Evolutionary conservation across 306 rosid genomes (phyloP).

Genomic region (Sicyos edulis): DNA sequence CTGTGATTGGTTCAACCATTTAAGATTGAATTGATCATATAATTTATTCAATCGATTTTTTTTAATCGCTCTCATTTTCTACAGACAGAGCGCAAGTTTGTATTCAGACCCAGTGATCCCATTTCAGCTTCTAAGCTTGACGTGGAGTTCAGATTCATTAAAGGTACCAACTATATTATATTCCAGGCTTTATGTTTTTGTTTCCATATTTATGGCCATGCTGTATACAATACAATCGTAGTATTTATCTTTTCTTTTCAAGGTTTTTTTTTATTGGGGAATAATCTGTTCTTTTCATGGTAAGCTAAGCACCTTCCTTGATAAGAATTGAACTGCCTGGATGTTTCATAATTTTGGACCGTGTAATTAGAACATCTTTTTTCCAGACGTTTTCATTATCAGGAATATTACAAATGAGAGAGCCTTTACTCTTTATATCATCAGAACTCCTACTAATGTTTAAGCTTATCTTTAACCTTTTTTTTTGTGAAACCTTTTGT

Average conservation of each 20-base stretch:
- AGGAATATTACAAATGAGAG: neutral
- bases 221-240: neutral
- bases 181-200: neutral
- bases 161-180: conserved; percentile 33
- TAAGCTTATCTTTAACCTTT: neutral
- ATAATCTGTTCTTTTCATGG: neutral
- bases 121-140: conserved; percentile 51
- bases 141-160: conserved; percentile 49
- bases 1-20: neutral
- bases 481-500: neutral
- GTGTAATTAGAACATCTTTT: neutral
- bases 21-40: neutral
- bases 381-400: neutral
- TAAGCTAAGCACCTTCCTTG: neutral
- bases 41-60: conserved; percentile 7
- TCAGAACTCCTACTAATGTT: neutral
- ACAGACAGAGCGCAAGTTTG: conserved; percentile 53
- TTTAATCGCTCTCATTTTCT: conserved; percentile 9
- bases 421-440: neutral
- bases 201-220: neutral
- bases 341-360: neutral
- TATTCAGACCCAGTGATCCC: conserved; percentile 70
- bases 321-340: neutral
- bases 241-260: neutral
- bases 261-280: neutral